Percentiles rank a stretch among this genome's conserved stretches.
These are phyloP conservation scores for Waltiozyma solani DNA, from an alignment of 1,139 yeast genomes.

Conservation along the genomic window DNA sequence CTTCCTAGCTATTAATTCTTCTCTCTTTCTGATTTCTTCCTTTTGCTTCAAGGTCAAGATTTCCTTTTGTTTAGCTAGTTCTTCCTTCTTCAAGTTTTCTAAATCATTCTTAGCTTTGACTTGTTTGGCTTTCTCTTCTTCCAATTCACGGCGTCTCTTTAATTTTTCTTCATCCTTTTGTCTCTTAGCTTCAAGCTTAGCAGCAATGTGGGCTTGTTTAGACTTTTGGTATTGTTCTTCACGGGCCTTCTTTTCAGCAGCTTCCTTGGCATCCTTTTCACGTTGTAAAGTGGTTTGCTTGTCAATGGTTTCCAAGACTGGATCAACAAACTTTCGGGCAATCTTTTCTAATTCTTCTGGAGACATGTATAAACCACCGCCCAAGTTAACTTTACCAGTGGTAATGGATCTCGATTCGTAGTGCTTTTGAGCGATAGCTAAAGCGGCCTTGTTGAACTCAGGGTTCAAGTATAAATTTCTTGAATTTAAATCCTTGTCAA, in stretches of 20 bases:
- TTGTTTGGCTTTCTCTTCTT: slow-evolving; percentile 15
- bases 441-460: slow-evolving; percentile 37
- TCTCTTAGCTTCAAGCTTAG: slow-evolving; percentile 21
- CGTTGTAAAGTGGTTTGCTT: slow-evolving; percentile 67
- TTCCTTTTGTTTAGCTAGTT: slow-evolving; percentile 15
- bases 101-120: slow-evolving; percentile 15
- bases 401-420: slow-evolving; percentile 19
- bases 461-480: slow-evolving; percentile 26
- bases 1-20: slow-evolving; percentile 13
- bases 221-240: slow-evolving; percentile 17
- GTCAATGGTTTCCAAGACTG: slow-evolving; percentile 72
- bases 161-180: slow-evolving; percentile 24
- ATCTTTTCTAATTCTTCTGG: slow-evolving; percentile 68
- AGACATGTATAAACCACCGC: slow-evolving; percentile 81
- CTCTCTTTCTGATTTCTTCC: slow-evolving; percentile 19
- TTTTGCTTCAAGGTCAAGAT: slow-evolving; percentile 16
- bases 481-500: slow-evolving; percentile 30
- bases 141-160: slow-evolving; percentile 22
- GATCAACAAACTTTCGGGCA: slow-evolving; percentile 77
- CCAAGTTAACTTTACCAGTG: slow-evolving; percentile 61
- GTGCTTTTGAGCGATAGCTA: slow-evolving; percentile 53
- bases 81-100: slow-evolving; percentile 18
- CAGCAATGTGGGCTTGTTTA: slow-evolving; percentile 3
- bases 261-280: slow-evolving; percentile 48
- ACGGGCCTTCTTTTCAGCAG: slow-evolving; percentile 11